Percentiles rank a stretch among this genome's conserved stretches.
These are phyloP conservation scores for Pyrenophora tritici-repentis DNA, from an alignment of 2,329 filamentous ascomycete species.

Conservation along the genomic window DNA sequence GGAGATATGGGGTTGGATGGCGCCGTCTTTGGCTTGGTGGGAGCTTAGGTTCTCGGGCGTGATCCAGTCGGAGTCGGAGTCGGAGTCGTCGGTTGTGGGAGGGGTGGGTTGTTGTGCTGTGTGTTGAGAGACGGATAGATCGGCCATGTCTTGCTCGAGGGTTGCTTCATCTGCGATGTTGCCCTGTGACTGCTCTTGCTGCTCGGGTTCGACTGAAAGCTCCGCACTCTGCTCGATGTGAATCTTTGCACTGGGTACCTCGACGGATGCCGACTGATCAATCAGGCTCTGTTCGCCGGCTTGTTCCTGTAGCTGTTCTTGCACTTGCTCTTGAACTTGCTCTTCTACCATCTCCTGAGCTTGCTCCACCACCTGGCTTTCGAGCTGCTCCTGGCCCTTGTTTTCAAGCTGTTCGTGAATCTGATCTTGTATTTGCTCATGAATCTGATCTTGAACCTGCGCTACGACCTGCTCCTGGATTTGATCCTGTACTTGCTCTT, in stretches of 20 bases:
- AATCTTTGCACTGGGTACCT: constrained; percentile 4
- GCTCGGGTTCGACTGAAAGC: not conserved
- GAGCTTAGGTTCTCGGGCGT: constrained; percentile 90
- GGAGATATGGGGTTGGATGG: constrained; percentile 47
- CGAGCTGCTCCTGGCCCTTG: constrained; percentile 1
- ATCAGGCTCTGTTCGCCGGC: constrained; percentile 3
- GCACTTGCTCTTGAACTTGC: constrained; percentile 13
- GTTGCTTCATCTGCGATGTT: constrained; percentile 1
- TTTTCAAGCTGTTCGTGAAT: constrained; percentile 15
- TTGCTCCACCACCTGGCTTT: constrained; percentile 4
- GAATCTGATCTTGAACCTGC: constrained; percentile 16
- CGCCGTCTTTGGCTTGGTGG: constrained; percentile 71
- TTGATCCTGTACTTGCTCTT: constrained; percentile 14
- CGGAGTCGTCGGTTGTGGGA: constrained; percentile 21
- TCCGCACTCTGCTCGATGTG: constrained; percentile 10
- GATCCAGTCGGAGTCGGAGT: constrained; percentile 73
- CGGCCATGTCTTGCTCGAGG: constrained; percentile 25
- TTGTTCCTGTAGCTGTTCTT: constrained; percentile 10
- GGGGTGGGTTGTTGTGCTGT: constrained; percentile 22
- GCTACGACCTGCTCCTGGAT: constrained; percentile 4
- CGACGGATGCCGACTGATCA: constrained; percentile 4
- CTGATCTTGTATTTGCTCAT: constrained; percentile 18
- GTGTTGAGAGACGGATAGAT: constrained; percentile 25
- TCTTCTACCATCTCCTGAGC: constrained; percentile 13
- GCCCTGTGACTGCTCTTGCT: not conserved